A percentile compares a stretch with the other conserved stretches of the same genome.
Conservation (phyloP, 495 filamentous ascomycete species). For the Penicillium canariense region DNA sequence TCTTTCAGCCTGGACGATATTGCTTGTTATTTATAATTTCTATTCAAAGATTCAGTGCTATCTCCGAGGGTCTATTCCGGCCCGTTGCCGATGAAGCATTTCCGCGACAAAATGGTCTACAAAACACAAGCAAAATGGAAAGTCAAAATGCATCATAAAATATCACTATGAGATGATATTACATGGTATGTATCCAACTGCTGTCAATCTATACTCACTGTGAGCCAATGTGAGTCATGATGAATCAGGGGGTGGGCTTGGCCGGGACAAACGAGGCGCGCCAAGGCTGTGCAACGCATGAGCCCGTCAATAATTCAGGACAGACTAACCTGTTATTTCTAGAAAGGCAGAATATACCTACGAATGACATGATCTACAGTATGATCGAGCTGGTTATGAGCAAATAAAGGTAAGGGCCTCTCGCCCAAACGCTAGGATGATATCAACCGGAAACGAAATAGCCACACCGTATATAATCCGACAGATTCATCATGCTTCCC, state of each 20-base stretch:
- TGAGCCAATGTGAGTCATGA: slow-evolving; percentile 21
- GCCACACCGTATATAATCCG: background rate
- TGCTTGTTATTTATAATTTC: background rate
- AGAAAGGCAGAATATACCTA: background rate
- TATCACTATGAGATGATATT: background rate
- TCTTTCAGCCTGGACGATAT: background rate
- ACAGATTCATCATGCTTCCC: background rate
- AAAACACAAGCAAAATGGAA: background rate
- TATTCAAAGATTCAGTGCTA: background rate
- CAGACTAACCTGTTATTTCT: too few relatives aligned
- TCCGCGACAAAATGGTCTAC: background rate
- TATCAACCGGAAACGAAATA: background rate
- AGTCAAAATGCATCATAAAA: background rate
- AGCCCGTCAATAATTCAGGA: background rate
- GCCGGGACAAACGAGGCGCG: background rate
- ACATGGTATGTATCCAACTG: background rate
- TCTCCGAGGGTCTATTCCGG: background rate
- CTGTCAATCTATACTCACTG: slow-evolving; percentile 8
- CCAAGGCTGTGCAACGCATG: background rate
- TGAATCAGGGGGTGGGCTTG: slow-evolving; percentile 3
- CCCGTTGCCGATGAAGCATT: background rate
- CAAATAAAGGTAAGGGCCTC: background rate
- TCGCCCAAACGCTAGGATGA: background rate
- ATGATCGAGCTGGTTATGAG: background rate
- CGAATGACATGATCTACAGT: background rate